Evolutionary conservation across 169 alveolate species (phyloP), one percentile per base, ranked within the genome.

Genomic region (Cryptosporidium xiaoi): DNA sequence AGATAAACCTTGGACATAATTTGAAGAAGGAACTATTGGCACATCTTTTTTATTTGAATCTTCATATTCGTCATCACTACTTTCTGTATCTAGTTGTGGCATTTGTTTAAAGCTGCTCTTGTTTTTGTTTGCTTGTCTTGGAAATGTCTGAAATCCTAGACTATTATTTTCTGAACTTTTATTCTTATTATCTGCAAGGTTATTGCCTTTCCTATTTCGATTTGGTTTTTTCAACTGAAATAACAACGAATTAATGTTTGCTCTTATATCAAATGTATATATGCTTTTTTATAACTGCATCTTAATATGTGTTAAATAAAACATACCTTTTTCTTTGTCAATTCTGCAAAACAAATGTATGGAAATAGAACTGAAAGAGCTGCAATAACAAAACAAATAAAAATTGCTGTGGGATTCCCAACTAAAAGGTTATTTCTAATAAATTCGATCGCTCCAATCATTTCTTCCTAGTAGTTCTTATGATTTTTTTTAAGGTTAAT

Each of bases 361-460:
- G 87, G 87, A 44, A 56, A 77, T 5, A 77, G 31, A 60, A 77
- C 34, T 10, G 51, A 34, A 3, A 77, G 51, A 16, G 71, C 27
- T 13, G 56, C 27, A 12, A 62, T 20, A 18, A 51, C 66, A 60
- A 77, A 77, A 5, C 36, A 60, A 36, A 77, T 56, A 48, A 77
- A 77, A 60, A 77, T 77, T 12, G 77, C 87, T n/a, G 87, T 77
- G 77, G 87, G 87, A 51, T 77, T 56, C 15, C 87, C 87, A 12
- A 77, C 34, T 1, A 60, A 77, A 18, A 77, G 46, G 56, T 77
- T 34, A 18, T 56, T 71, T 7, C 33, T 55, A 24, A 77, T 40
- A 58, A 60, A n/a, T 36, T 77, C 40, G 13, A 77, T 60, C 31
- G 56, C 27, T 36, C 44, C 27, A 34, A 31, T 46, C 12, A 27